Base-by-base conservation (phyloP, 306 rosid genomes). In the Vicia villosa region DNA sequence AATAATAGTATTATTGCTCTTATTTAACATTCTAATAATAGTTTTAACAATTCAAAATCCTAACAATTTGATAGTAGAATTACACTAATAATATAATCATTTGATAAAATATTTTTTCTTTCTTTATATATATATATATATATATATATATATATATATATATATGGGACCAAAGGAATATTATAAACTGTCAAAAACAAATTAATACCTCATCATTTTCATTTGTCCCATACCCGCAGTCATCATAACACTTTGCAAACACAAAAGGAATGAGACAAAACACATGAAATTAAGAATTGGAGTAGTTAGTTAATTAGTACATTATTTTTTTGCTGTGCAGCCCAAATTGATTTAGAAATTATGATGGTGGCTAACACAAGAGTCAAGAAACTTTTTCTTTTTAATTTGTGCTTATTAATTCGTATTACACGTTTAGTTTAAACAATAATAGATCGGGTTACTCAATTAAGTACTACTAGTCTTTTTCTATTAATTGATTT, bases 401-500 rank as follows among this genome's bases (percentile, higher is more conserved):
- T 70, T 45, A 20, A 52, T 10, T 52, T 22, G 20, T 9, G 59
- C 16, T 21, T n/a, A n/a, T n/a, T n/a, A 30, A 56, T 10, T 62
- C 10, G 10, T 16, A 4, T 10, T 52, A 26, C 56, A 65, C 22
- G 30, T 57, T 71, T 22, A 5, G 37, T 22, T 64, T 36, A 45
- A 41, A 69, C 36, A 21, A 34, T 60, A 70, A 63, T 42, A 14
- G 52, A 51, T 56, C 59, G 14, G 43, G 57, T 60, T 60, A 40
- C 22, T 22, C 20, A 4, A 21, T 22, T 30, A 7, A 21, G 20
- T 7, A 42, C 16, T 14, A 65, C 16, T 14, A 65, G 74, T 71
- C 77, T 55, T 77, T 76, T 62, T 70, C 28, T 54, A 43, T 45
- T 63, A 54, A 26, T 47, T 63, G 10, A 51, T 51, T 57, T 15